Conservation (phyloP, 1,284 basidiomycete species). For the Rhodotorula sp. region DNA sequence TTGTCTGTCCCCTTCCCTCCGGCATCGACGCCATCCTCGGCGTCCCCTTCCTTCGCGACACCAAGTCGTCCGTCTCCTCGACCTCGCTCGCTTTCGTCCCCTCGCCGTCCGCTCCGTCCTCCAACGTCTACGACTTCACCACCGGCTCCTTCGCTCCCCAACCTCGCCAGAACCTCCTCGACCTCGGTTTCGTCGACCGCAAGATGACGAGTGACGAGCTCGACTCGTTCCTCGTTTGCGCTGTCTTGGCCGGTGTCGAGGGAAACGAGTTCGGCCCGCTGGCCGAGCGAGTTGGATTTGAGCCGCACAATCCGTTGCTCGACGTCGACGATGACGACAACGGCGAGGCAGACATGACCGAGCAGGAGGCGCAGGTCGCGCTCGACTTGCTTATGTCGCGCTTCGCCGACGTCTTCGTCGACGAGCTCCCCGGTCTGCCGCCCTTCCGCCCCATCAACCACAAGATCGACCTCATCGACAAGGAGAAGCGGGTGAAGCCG, state of each 20-base stretch:
- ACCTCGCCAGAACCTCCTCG: background rate
- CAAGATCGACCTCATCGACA: background rate
- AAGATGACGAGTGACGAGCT: background rate
- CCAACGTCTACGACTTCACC: background rate
- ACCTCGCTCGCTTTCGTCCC: no score
- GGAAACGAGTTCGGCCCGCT: background rate
- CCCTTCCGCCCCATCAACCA: constrained; percentile 18
- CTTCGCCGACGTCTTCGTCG: constrained; percentile 13
- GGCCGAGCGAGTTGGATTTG: constrained; percentile 2
- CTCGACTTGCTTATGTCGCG: background rate
- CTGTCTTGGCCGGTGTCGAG: background rate
- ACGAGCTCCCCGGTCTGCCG: constrained; percentile 6
- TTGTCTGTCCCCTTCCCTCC: constrained; percentile 1
- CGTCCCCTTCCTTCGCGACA: no score
- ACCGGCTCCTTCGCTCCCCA: background rate
- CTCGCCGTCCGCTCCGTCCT: background rate
- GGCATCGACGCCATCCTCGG: background rate
- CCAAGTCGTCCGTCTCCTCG: no score
- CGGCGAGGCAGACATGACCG: background rate
- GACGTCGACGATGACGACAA: constrained; percentile 10
- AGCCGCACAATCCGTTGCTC: constrained; percentile 20
- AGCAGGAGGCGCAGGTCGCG: no score
- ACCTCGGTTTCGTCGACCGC: constrained; percentile 2
- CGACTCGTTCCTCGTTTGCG: background rate
- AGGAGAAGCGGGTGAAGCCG: background rate